A percentile compares a stretch with the other conserved stretches of the same genome.
Evolutionary conservation across 1,284 basidiomycete species (phyloP).

Genomic region (Agroathelia rolfsii): DNA sequence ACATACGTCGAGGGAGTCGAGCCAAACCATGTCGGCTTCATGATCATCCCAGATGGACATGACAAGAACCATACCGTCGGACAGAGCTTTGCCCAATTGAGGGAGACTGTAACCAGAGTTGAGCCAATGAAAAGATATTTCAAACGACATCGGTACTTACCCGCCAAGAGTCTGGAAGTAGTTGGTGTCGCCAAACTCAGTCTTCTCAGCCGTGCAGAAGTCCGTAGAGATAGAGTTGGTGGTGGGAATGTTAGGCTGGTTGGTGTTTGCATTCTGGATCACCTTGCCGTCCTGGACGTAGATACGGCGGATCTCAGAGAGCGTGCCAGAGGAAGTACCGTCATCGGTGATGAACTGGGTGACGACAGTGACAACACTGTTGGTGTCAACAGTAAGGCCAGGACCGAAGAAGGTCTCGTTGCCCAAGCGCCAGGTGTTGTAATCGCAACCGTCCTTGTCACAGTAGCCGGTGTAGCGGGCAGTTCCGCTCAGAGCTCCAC

Average conservation of each 20-base stretch:
- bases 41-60: constrained; percentile 50
- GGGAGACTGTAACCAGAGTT: too few species aligned
- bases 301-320: constrained; percentile 41
- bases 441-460: constrained; percentile 45
- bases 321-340: constrained; percentile 33
- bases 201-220: constrained; percentile 35
- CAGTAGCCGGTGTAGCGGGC: constrained; percentile 35
- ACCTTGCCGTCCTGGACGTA: constrained; percentile 43
- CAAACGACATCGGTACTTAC: too few species aligned
- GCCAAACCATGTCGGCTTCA: constrained; percentile 48
- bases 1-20: constrained; percentile 48
- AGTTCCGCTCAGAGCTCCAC: too few species aligned
- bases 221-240: constrained; percentile 29
- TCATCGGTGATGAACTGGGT: constrained; percentile 39
- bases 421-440: constrained; percentile 47
- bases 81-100: constrained; percentile 34
- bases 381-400: constrained; percentile 37
- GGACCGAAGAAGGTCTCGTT: constrained; percentile 35
- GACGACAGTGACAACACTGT: constrained; percentile 32
- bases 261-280: constrained; percentile 38
- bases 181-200: constrained; percentile 32
- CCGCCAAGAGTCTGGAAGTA: constrained; percentile 36
- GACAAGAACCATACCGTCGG: constrained; percentile 44
- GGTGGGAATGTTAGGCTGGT: constrained; percentile 29
- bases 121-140: too few species aligned